A percentile compares a stretch with the other conserved stretches of the same genome.
These are phyloP conservation scores for Carnegiea gigantea DNA, from an alignment of 179 eudicot species.

Conservation along the genomic window DNA sequence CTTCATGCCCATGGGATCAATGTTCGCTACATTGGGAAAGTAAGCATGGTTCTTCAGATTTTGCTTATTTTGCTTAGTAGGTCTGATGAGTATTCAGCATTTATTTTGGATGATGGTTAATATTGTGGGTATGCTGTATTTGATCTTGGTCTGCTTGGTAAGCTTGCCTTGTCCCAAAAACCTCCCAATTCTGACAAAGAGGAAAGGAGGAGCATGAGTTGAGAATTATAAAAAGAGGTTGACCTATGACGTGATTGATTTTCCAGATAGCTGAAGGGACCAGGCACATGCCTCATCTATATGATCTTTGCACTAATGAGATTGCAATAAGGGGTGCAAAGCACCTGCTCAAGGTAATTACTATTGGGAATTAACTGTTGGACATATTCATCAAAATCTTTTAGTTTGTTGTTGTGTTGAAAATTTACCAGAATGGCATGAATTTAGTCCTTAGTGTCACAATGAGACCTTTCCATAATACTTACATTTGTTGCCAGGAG, in stretches of 20 bases:
- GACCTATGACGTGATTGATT: slow-evolving; percentile 15
- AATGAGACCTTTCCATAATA: background rate
- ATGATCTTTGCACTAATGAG: slow-evolving; percentile 90
- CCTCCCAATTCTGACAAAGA: background rate
- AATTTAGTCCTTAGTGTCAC: background rate
- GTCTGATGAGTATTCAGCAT: background rate
- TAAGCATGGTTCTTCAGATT: slow-evolving; percentile 29
- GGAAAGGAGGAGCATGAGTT: background rate
- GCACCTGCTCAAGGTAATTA: slow-evolving; percentile 73
- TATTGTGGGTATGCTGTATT: background rate
- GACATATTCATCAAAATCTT: background rate
- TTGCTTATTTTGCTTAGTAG: background rate
- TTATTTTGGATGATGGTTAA: background rate
- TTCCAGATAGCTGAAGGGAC: slow-evolving; percentile 90
- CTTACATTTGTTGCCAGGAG: background rate
- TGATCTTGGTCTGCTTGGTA: background rate
- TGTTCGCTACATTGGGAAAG: slow-evolving; percentile 94
- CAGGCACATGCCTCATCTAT: slow-evolving; percentile 85
- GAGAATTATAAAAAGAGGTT: background rate
- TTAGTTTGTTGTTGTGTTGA: background rate
- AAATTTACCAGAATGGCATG: background rate
- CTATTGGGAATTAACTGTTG: background rate
- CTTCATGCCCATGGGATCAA: slow-evolving; percentile 98
- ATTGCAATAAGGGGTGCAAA: slow-evolving; percentile 85
- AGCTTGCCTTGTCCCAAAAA: background rate